These are phyloP conservation scores for Trametes versicolor DNA, from an alignment of 1,284 basidiomycete species.

Conservation along the genomic window DNA sequence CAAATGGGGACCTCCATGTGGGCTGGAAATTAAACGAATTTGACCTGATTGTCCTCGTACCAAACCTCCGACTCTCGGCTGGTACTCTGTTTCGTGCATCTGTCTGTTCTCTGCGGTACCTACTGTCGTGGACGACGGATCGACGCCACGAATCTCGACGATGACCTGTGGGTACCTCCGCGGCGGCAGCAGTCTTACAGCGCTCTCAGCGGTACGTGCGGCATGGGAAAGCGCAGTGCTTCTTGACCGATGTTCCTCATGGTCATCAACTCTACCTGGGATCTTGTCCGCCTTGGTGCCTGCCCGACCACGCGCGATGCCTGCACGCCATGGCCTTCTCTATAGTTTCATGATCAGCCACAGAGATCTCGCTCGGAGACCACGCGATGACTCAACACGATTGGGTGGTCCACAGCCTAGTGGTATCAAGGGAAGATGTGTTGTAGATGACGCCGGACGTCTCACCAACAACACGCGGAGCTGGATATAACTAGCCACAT, in stretches of 20 bases:
- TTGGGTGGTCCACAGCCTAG: not conserved
- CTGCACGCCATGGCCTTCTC: not conserved
- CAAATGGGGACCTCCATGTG: not conserved
- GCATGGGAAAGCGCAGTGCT: constrained; percentile 17
- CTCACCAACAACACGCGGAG: constrained; percentile 2
- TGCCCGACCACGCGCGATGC: constrained; percentile 1
- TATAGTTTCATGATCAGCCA: not conserved
- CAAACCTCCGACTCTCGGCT: not conserved
- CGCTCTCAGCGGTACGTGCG: not conserved
- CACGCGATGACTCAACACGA: constrained; percentile 1
- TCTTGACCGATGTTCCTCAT: constrained; percentile 19
- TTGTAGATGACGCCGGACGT: not conserved
- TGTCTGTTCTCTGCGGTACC: not conserved
- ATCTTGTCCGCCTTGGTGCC: constrained; percentile 12
- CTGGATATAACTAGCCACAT: constrained; percentile 6
- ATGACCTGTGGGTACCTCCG: not conserved
- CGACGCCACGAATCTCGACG: too few species aligned
- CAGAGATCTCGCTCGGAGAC: not conserved
- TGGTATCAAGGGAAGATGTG: not conserved
- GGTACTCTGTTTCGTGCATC: not conserved
- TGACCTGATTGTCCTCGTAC: not conserved
- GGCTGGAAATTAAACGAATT: not conserved
- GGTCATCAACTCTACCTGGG: constrained; percentile 20
- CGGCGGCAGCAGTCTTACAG: not conserved
- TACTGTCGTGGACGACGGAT: too few species aligned